Conservation (phyloP, 768 basidiomycete species). For the Naganishia antarctica region DNA sequence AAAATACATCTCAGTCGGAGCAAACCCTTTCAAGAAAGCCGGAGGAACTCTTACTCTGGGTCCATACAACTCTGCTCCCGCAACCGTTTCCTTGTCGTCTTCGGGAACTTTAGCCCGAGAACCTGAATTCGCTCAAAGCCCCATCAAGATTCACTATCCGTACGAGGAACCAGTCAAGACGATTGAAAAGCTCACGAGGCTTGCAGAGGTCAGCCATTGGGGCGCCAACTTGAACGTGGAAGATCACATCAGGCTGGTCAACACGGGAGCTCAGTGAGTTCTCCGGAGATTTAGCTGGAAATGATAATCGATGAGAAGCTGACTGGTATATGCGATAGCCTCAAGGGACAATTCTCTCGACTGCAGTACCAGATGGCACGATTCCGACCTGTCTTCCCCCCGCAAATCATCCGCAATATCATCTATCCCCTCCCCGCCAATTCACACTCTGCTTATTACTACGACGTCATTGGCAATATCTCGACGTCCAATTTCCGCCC, state of each 20-base stretch:
- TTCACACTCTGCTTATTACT: conserved; percentile 77
- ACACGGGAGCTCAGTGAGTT: conserved; percentile 82
- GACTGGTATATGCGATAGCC: conserved; percentile 54
- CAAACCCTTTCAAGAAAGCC: conserved; percentile 62
- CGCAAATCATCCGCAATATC: conserved; percentile 62
- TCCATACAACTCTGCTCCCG: conserved; percentile 70
- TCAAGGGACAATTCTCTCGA: conserved; percentile 94
- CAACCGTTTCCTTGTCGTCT: conserved; percentile 52
- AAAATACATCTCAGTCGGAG: conserved; percentile 56
- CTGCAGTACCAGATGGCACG: conserved; percentile 73
- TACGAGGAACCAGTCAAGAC: conserved; percentile 78
- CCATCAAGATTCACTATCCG: conserved; percentile 69
- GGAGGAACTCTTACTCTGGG: conserved; percentile 82
- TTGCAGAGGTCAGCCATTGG: conserved; percentile 94
- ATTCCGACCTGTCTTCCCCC: conserved; percentile 63
- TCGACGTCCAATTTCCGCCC: conserved; percentile 82
- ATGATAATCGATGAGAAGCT: background rate
- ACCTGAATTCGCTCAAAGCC: conserved; percentile 62
- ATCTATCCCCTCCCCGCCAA: conserved; percentile 76
- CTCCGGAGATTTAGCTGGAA: too few species aligned
- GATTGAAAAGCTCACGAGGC: conserved; percentile 64
- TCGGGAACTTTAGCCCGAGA: conserved; percentile 26
- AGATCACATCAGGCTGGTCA: conserved; percentile 77
- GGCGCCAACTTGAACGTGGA: conserved; percentile 89
- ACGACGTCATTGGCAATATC: conserved; percentile 90